These are phyloP conservation scores for Plasmodium gaboni DNA, from an alignment of 169 alveolate genomes.

Conservation along the genomic window DNA sequence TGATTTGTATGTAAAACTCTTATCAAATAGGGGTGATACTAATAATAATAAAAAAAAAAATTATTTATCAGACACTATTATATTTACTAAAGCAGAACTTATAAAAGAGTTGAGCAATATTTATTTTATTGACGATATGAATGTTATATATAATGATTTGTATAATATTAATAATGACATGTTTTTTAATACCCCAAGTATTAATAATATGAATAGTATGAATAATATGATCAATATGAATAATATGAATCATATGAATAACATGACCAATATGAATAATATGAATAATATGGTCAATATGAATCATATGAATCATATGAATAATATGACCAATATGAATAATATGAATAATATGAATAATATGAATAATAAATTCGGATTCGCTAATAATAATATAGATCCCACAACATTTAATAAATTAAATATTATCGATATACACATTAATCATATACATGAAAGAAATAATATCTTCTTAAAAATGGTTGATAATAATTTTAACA, in stretches of 20 bases:
- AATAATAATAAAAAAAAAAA: not conserved
- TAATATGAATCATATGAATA: not conserved
- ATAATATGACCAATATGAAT: too few relatives aligned
- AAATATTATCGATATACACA: conserved; percentile 52
- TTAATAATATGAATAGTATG: conserved; percentile 1
- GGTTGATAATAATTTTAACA: conserved; percentile 54
- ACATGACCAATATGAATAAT: not conserved
- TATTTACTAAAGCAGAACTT: conserved; percentile 28
- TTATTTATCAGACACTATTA: conserved; percentile 57
- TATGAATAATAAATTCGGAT: not conserved
- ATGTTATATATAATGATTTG: not conserved
- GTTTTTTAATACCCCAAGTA: not conserved
- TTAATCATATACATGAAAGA: conserved; percentile 40
- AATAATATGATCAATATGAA: not conserved
- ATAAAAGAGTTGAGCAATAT: conserved; percentile 23
- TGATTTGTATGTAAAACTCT: conserved; percentile 47
- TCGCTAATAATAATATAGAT: conserved; percentile 12
- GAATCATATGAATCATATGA: too few relatives aligned
- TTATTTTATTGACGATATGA: conserved; percentile 38
- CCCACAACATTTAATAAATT: conserved; percentile 22
- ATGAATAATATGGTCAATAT: not conserved
- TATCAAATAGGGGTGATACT: not conserved
- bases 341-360: too few relatives aligned
- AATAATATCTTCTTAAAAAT: conserved; percentile 43
- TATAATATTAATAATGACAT: conserved; percentile 7